A percentile compares a stretch with the other conserved stretches of the same genome.
Evolutionary conservation across 1,139 yeast species (phyloP).

Genomic region (Arxiozyma slooffiae): DNA sequence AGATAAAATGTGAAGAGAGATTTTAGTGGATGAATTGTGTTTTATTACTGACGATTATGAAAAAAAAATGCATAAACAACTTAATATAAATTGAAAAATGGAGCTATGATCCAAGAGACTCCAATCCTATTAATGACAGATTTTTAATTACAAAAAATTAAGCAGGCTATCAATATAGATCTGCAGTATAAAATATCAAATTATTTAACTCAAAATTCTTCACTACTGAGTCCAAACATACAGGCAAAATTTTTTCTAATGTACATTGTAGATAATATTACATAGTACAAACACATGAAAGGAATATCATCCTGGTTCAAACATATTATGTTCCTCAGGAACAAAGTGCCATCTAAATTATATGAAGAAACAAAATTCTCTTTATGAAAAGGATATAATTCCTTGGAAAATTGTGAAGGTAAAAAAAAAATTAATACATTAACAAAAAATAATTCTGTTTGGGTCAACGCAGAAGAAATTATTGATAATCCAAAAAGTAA

Average conservation of each 20-base stretch:
- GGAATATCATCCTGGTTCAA: not conserved
- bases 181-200: not conserved
- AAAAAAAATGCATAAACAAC: not conserved
- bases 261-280: not conserved
- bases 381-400: too few species aligned
- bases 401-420: too few species aligned
- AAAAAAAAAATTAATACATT: too few species aligned
- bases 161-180: not conserved
- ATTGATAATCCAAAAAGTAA: too few species aligned
- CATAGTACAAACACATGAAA: not conserved
- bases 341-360: too few species aligned
- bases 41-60: not conserved
- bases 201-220: not conserved
- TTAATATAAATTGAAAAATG: not conserved
- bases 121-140: not conserved
- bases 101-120: not conserved
- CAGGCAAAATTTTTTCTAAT: not conserved
- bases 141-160: not conserved
- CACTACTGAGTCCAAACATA: not conserved
- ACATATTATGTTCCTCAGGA: too few species aligned
- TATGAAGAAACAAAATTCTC: too few species aligned
- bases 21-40: not conserved
- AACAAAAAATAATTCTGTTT: too few species aligned
- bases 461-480: too few species aligned
- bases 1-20: not conserved